Conservation (phyloP, 2,329 filamentous ascomycete species). For the Penicillium sp. region DNA sequence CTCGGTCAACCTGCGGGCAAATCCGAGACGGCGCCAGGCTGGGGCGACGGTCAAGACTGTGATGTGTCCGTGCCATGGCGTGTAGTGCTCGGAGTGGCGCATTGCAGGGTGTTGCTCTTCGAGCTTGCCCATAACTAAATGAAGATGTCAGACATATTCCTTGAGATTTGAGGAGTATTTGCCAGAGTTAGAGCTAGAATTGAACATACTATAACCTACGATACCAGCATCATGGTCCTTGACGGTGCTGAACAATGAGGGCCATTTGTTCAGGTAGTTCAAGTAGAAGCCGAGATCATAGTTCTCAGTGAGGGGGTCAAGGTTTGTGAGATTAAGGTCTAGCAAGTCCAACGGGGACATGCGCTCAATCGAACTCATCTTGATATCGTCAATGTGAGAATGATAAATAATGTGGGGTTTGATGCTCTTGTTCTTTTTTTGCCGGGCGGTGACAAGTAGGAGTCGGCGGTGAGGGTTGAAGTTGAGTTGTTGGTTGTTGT, state of each 20-base stretch:
- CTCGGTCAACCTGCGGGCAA: slow-evolving; percentile 79
- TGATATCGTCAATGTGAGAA: slow-evolving; percentile 15
- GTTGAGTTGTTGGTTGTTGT: background rate
- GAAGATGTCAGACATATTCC: slow-evolving; percentile 3
- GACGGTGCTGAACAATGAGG: slow-evolving; percentile 87
- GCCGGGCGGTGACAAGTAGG: slow-evolving; percentile 14
- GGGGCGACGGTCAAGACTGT: slow-evolving; percentile 93
- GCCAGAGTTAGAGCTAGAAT: background rate
- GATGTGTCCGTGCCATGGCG: slow-evolving; percentile 99
- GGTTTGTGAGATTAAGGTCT: slow-evolving; percentile 88
- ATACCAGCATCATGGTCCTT: slow-evolving; percentile 85
- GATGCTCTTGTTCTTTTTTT: slow-evolving; percentile 17
- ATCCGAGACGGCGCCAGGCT: slow-evolving; percentile 77
- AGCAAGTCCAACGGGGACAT: slow-evolving; percentile 84
- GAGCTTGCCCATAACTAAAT: slow-evolving; percentile 84
- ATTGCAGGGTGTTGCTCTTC: slow-evolving; percentile 79
- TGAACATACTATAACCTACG: slow-evolving; percentile 79
- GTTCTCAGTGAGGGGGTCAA: slow-evolving; percentile 96
- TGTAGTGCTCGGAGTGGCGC: slow-evolving; percentile 78
- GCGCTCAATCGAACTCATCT: slow-evolving; percentile 80
- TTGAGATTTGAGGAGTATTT: background rate
- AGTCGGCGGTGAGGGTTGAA: slow-evolving; percentile 6
- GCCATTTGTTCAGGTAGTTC: slow-evolving; percentile 94
- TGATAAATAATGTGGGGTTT: slow-evolving; percentile 26
- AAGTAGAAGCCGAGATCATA: slow-evolving; percentile 96